Evolutionary conservation across 495 filamentous ascomycete species (phyloP).

Genomic region (Acidiella bohemica): DNA sequence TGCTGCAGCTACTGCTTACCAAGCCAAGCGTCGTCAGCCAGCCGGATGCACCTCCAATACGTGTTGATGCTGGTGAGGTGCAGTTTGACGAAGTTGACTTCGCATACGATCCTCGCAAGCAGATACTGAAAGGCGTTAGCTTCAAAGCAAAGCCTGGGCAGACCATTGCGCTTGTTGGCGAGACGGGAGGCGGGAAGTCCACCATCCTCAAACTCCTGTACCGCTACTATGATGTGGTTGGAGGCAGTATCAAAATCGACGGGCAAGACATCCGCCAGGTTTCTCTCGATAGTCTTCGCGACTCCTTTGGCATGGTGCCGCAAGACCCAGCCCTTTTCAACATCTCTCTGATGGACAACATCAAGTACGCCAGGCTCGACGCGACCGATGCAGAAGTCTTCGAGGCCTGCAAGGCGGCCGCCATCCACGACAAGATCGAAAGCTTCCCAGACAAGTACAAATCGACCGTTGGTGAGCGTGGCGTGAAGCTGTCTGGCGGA

Average conservation of each 20-base stretch:
- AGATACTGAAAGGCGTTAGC: conserved; percentile 49
- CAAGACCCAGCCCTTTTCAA: conserved; percentile 57
- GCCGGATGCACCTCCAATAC: conserved; percentile 40
- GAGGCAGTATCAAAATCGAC: conserved; percentile 56
- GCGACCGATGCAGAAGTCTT: conserved; percentile 42
- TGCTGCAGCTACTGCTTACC: conserved; percentile 57
- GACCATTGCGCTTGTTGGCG: conserved; percentile 64
- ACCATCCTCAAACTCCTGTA: conserved; percentile 57
- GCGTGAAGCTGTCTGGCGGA: conserved; percentile 59
- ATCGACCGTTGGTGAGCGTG: conserved; percentile 47
- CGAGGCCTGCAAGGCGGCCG: conserved; percentile 54
- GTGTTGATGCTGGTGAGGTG: conserved; percentile 45
- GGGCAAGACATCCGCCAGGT: conserved; percentile 59
- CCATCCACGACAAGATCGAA: conserved; percentile 28
- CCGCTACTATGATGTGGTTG: conserved; percentile 53
- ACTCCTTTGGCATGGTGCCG: conserved; percentile 58
- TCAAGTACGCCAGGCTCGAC: conserved; percentile 51
- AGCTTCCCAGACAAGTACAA: conserved; percentile 45
- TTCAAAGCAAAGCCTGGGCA: conserved; percentile 42
- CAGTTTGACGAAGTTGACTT: conserved; percentile 53
- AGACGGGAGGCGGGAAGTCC: conserved; percentile 64
- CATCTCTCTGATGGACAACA: conserved; percentile 58
- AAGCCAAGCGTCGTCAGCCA: conserved; percentile 48
- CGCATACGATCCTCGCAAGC: conserved; percentile 56
- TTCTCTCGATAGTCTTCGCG: conserved; percentile 50